Evolutionary conservation across 441 rosid genomes (phyloP).

Genomic region (Flueggea neowawraea): DNA sequence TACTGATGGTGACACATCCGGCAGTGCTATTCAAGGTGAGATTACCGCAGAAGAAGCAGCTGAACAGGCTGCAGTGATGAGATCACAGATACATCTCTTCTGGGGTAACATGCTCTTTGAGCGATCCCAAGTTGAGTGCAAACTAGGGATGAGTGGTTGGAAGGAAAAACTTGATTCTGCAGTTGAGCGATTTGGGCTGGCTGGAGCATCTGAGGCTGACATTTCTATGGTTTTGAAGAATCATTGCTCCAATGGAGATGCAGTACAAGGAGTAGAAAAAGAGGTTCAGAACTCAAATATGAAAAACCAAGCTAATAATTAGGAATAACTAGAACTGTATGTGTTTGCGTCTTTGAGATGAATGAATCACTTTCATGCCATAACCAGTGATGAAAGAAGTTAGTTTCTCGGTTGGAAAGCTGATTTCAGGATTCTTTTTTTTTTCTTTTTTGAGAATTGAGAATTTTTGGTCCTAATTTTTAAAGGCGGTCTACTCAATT

Average conservation of each 20-base stretch:
- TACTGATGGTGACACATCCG: slow-evolving; percentile 46
- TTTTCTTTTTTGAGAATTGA: slow-evolving; percentile 10
- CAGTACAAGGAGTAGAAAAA: slow-evolving; percentile 37
- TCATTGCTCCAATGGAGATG: slow-evolving; percentile 64
- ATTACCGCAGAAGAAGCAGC: slow-evolving; percentile 80
- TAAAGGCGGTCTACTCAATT: background rate
- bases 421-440: background rate
- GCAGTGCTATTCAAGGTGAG: slow-evolving; percentile 35
- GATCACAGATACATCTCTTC: slow-evolving; percentile 96
- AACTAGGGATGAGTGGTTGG: slow-evolving; percentile 71
- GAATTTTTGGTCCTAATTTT: background rate
- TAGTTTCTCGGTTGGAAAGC: background rate
- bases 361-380: no score
- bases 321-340: no score
- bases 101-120: slow-evolving; percentile 99
- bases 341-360: background rate
- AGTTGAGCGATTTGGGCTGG: slow-evolving; percentile 80
- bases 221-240: slow-evolving; percentile 73
- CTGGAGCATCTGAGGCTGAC: slow-evolving; percentile 90
- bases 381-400: background rate
- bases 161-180: slow-evolving; percentile 74
- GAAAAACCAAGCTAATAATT: background rate
- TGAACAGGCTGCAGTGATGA: slow-evolving; percentile 93
- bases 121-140: slow-evolving; percentile 95
- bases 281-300: slow-evolving; percentile 26